Conservation (phyloP, 257 asterid species). For the Lithospermum erythrorhizon region DNA sequence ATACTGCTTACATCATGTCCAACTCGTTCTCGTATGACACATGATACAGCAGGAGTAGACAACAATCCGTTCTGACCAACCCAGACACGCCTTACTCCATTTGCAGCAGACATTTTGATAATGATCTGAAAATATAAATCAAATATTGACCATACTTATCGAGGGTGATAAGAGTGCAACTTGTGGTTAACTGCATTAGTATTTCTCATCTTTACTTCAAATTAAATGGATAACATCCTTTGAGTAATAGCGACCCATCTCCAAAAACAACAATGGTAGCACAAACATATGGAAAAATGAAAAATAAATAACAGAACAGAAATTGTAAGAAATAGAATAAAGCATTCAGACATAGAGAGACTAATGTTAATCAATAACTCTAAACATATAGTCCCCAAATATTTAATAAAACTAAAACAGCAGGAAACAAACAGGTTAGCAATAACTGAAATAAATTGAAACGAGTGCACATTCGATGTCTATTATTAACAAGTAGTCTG, state of each 20-base stretch:
- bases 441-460: too few relatives aligned
- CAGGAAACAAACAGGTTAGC: too few relatives aligned
- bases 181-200: background rate
- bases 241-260: constrained; percentile 95
- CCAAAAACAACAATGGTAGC: constrained; percentile 98
- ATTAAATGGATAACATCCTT: constrained; percentile 66
- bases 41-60: constrained; percentile 95
- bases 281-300: too few relatives aligned
- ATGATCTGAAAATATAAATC: constrained; percentile 71
- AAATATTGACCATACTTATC: background rate
- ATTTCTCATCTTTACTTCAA: too few relatives aligned
- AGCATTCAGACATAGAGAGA: too few relatives aligned
- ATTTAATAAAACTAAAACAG: too few relatives aligned
- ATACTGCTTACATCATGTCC: constrained; percentile 56
- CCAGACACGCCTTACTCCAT: constrained; percentile 93
- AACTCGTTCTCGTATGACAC: constrained; percentile 81
- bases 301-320: constrained; percentile 6
- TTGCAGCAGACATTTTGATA: constrained; percentile 92
- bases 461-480: too few relatives aligned
- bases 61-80: constrained; percentile 88
- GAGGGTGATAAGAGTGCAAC: background rate
- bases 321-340: background rate
- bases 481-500: too few relatives aligned
- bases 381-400: too few relatives aligned
- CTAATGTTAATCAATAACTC: too few relatives aligned